These are phyloP conservation scores for Coniella vitis DNA, from an alignment of 2,329 filamentous ascomycete species.

Conservation along the genomic window DNA sequence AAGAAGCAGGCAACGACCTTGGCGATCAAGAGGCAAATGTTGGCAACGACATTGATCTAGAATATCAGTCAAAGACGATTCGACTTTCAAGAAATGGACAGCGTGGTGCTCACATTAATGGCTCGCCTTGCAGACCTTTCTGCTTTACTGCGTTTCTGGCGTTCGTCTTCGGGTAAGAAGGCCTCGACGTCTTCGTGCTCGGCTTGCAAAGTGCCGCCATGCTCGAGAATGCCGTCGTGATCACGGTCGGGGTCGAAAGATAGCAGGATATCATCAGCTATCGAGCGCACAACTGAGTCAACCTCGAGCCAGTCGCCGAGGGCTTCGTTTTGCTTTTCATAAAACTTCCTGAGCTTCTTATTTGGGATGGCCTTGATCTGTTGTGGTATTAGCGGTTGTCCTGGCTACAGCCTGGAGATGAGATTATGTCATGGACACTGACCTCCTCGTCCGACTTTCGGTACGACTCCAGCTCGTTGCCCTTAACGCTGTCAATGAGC, in stretches of 20 bases:
- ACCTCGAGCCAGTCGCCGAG: constrained; percentile 46
- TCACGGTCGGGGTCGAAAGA: constrained; percentile 53
- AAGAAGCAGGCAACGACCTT: constrained; percentile 18
- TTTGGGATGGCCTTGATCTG: constrained; percentile 44
- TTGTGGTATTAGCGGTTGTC: too few species aligned
- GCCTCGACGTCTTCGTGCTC: constrained; percentile 44
- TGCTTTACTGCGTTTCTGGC: constrained; percentile 37
- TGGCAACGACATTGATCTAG: constrained; percentile 17
- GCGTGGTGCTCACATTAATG: constrained; percentile 12
- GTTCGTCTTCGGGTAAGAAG: constrained; percentile 49
- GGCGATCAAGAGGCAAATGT: constrained; percentile 17
- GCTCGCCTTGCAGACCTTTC: constrained; percentile 46
- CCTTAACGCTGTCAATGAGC: constrained; percentile 38
- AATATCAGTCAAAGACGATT: neutral
- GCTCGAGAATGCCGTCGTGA: constrained; percentile 47
- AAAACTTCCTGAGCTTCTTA: constrained; percentile 47
- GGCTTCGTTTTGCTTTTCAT: constrained; percentile 45
- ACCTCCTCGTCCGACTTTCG: constrained; percentile 40
- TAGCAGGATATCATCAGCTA: constrained; percentile 54
- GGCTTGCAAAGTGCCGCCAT: constrained; percentile 41
- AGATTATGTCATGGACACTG: neutral
- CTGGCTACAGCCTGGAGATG: neutral
- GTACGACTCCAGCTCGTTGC: constrained; percentile 39
- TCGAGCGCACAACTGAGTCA: constrained; percentile 43
- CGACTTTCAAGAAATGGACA: too few species aligned